These are phyloP conservation scores for Rosa hybrid DNA, from an alignment of 331 rosid species.

Conservation along the genomic window DNA sequence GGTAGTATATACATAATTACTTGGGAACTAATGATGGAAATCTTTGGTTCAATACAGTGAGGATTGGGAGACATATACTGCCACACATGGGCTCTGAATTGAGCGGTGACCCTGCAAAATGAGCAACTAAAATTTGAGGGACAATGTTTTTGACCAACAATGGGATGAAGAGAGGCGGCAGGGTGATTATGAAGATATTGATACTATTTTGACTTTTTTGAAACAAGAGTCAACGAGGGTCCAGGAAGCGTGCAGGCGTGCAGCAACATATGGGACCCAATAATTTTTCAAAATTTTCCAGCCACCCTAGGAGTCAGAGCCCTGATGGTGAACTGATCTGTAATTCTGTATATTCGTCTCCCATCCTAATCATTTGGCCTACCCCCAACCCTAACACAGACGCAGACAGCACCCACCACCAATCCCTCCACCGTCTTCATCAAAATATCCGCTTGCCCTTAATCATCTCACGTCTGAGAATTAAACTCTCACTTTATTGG, in stretches of 20 bases:
- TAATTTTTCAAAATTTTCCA: conserved; percentile 9
- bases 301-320: conserved; percentile 75
- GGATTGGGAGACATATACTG: background rate
- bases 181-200: background rate
- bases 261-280: conserved; percentile 53
- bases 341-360: conserved; percentile 28
- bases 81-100: background rate
- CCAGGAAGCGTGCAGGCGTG: conserved; percentile 87
- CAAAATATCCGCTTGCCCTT: background rate
- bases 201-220: background rate
- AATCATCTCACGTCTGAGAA: background rate
- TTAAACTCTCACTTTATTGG: background rate
- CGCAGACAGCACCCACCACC: conserved; percentile 5
- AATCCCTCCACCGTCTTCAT: background rate
- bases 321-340: conserved; percentile 43
- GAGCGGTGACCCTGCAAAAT: background rate
- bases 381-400: background rate
- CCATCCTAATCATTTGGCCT: conserved; percentile 32
- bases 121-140: background rate
- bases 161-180: background rate
- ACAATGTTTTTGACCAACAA: background rate
- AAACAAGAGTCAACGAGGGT: conserved; percentile 40
- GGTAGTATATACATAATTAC: background rate
- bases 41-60: background rate
- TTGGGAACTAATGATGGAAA: background rate